Evolutionary conservation across 192 early-diverging fungal species (phyloP).

Genomic region (Gryganskiella cystojenkinii): DNA sequence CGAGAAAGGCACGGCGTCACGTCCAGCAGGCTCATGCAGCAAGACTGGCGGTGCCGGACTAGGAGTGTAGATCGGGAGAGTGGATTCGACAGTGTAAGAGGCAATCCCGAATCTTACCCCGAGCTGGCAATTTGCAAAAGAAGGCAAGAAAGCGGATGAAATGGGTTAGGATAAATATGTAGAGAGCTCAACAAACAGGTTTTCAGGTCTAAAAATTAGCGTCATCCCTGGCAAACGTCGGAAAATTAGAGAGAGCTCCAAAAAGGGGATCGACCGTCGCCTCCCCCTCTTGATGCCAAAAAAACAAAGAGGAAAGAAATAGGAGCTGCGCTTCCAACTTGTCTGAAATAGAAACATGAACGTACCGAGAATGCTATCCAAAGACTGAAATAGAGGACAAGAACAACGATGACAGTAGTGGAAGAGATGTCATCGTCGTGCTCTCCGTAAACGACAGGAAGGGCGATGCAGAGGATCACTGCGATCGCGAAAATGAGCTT

Average conservation of each 20-base stretch:
- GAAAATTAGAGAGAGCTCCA: not conserved
- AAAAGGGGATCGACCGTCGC: not conserved
- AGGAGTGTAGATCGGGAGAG: constrained; percentile 36
- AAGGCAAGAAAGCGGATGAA: not conserved
- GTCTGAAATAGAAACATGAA: not conserved
- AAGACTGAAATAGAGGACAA: constrained; percentile 22
- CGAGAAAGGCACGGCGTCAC: not conserved
- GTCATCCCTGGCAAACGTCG: not conserved
- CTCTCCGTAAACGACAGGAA: constrained; percentile 26
- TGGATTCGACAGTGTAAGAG: constrained; percentile 17
- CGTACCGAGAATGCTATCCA: constrained; percentile 43
- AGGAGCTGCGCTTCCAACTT: too few species aligned
- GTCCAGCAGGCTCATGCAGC: constrained; percentile 10
- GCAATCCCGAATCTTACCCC: constrained; percentile 18
- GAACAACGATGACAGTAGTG: constrained; percentile 20
- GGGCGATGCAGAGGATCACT: constrained; percentile 28
- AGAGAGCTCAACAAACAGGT: not conserved
- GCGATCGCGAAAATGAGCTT: constrained; percentile 27
- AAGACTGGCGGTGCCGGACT: constrained; percentile 33
- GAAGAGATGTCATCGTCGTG: constrained; percentile 9
- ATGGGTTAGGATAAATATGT: not conserved
- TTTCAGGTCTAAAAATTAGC: not conserved
- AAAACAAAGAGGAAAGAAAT: too few species aligned
- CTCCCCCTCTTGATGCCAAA: too few species aligned
- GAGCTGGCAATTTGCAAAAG: constrained; percentile 1